phyloP scores from a whole-genome alignment of 2,329 filamentous ascomycete species.

The Botryosphaeria dothidea region DNA sequence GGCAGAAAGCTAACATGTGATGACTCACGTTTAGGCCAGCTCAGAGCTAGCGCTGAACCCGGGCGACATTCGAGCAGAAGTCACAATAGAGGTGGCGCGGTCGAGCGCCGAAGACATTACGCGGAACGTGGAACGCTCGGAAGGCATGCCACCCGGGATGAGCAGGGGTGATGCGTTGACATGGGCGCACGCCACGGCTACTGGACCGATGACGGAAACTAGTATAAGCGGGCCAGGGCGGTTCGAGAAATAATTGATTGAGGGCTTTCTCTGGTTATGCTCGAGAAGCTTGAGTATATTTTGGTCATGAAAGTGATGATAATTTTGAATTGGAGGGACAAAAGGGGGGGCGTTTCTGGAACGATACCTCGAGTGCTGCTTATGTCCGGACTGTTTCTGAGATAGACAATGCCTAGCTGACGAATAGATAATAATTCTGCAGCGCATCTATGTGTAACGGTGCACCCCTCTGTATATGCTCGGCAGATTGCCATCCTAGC shows the following conservation, averaged over 20 bases:
- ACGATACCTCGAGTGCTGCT: neutral
- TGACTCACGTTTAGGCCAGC: too few relatives aligned
- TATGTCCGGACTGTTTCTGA: neutral
- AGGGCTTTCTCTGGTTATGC: neutral
- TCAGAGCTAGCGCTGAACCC: constrained; percentile 8
- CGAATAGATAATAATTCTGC: neutral
- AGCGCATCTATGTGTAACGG: neutral
- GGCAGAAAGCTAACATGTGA: too few relatives aligned
- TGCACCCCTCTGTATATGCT: neutral
- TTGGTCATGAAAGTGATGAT: neutral
- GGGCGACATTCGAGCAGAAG: constrained; percentile 2
- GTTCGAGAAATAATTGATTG: neutral
- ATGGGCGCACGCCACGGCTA: constrained; percentile 3
- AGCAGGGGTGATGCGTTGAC: constrained; percentile 3
- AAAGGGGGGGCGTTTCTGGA: neutral
- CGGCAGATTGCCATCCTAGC: too few relatives aligned
- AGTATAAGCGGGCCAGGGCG: constrained; percentile 6
- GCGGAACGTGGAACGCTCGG: neutral
- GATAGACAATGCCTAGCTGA: neutral
- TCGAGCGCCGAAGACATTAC: neutral
- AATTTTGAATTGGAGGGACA: neutral
- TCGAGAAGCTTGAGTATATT: neutral
- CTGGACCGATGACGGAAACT: constrained; percentile 6
- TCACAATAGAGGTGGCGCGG: constrained; percentile 10
- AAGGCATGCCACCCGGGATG: neutral